Conservation (phyloP, 2,329 filamentous ascomycete genomes). For the Verticillium tricorpus region DNA sequence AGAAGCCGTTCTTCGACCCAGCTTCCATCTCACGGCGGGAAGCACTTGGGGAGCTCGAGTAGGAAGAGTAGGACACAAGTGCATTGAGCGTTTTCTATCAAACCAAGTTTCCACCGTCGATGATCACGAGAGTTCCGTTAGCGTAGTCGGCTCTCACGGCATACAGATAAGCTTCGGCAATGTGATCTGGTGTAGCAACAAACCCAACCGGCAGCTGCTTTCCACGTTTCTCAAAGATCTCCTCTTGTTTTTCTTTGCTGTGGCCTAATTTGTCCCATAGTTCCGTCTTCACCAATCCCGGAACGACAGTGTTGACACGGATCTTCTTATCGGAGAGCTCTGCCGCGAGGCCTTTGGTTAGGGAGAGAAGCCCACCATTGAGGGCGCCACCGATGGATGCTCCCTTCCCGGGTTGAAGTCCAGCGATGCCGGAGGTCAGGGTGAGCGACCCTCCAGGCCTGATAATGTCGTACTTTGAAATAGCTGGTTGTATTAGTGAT, state of each 20-base stretch:
- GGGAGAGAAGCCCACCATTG: conserved; percentile 21
- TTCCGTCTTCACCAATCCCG: conserved; percentile 24
- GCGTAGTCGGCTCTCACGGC: conserved; percentile 2
- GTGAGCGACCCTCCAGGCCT: conserved; percentile 29
- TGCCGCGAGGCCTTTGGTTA: conserved; percentile 20
- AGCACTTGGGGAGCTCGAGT: conserved; percentile 12
- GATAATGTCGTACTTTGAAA: conserved; percentile 31
- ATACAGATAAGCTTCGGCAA: conserved; percentile 6
- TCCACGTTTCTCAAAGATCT: conserved; percentile 16
- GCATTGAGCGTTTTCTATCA: neutral
- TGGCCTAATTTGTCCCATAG: conserved; percentile 25
- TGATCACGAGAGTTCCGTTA: conserved; percentile 3
- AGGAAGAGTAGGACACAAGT: too few relatives aligned
- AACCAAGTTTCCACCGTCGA: neutral
- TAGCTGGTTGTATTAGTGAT: conserved; percentile 12
- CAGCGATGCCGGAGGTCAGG: conserved; percentile 30
- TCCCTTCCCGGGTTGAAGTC: conserved; percentile 28
- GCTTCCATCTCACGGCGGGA: conserved; percentile 20
- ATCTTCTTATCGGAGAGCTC: conserved; percentile 21
- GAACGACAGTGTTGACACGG: conserved; percentile 26
- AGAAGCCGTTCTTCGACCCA: conserved; percentile 23
- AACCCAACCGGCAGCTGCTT: conserved; percentile 21
- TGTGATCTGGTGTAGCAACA: conserved; percentile 16
- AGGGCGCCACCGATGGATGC: conserved; percentile 28
- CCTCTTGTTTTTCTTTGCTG: conserved; percentile 18